These are phyloP conservation scores for Trametes punicea DNA, from an alignment of 768 basidiomycete genomes.

Conservation along the genomic window DNA sequence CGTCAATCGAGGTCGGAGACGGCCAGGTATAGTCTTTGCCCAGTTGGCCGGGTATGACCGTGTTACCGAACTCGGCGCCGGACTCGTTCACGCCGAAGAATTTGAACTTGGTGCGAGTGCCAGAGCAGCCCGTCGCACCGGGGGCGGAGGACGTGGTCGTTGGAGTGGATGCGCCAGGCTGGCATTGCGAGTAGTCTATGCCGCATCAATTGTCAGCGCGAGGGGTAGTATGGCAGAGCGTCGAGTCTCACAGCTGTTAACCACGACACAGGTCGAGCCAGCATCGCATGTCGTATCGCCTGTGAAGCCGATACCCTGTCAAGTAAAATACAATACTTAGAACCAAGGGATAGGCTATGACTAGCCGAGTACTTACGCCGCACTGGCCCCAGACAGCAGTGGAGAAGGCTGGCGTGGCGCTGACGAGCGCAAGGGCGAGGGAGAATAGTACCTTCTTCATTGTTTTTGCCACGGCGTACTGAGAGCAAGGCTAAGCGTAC, in stretches of 20 bases:
- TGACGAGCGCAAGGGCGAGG: conserved; percentile 23
- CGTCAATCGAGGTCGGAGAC: conserved; percentile 37
- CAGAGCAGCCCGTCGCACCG: conserved; percentile 34
- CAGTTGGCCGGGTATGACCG: conserved; percentile 43
- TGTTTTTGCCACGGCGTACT: not conserved
- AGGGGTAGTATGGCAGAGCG: not conserved
- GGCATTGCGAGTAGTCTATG: conserved; percentile 49
- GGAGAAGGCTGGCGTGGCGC: conserved; percentile 23
- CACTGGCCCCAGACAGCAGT: conserved; percentile 51
- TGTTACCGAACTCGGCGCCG: conserved; percentile 58
- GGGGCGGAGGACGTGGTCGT: conserved; percentile 30
- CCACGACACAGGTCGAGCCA: conserved; percentile 38
- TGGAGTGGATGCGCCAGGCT: conserved; percentile 33
- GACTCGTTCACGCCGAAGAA: conserved; percentile 63
- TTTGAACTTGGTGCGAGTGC: conserved; percentile 51
- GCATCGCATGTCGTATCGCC: conserved; percentile 47
- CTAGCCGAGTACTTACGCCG: conserved; percentile 28
- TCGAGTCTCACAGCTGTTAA: conserved; percentile 40
- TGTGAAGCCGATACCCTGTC: conserved; percentile 37
- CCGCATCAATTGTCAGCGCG: not conserved
- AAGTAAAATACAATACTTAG: not conserved
- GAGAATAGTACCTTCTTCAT: conserved; percentile 28
- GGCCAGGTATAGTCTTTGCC: conserved; percentile 51
- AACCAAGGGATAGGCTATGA: not conserved
- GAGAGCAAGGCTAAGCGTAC: not conserved